A percentile compares a stretch with the other conserved stretches of the same genome.
These are phyloP conservation scores for Saccharomyces hybrid DNA, from an alignment of 1,139 yeast genomes.

Conservation along the genomic window DNA sequence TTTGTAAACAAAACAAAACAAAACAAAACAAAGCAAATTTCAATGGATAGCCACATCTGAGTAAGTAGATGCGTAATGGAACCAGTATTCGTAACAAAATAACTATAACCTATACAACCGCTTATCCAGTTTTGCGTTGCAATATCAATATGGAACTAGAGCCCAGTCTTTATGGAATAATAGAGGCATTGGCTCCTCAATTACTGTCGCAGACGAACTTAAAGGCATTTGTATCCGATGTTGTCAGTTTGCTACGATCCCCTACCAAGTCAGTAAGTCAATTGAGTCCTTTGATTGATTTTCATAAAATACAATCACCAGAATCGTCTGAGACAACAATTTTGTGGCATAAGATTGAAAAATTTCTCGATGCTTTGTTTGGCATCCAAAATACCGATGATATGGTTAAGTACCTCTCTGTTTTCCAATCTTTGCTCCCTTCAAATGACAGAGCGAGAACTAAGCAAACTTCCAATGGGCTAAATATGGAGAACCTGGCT, in stretches of 20 bases:
- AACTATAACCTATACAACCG: neutral
- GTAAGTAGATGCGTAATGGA: neutral
- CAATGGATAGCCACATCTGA: neutral
- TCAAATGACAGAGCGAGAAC: neutral
- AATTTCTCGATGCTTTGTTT: conserved; percentile 13
- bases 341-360: conserved; percentile 19
- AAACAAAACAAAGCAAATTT: neutral
- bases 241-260: conserved; percentile 10
- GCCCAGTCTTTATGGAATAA: conserved; percentile 10
- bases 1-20: conserved; percentile 3
- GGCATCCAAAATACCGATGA: conserved; percentile 14
- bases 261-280: conserved; percentile 10
- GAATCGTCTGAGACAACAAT: conserved; percentile 8
- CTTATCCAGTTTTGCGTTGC: neutral
- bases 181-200: conserved; percentile 14
- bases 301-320: conserved; percentile 14
- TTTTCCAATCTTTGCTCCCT: conserved; percentile 12
- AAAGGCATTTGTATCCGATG: conserved; percentile 10
- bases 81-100: too few species aligned
- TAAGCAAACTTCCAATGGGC: conserved; percentile 1
- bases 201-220: conserved; percentile 10
- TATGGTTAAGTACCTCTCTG: conserved; percentile 15
- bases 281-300: conserved; percentile 9
- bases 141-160: conserved; percentile 12
- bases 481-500: conserved; percentile 14